These are phyloP conservation scores for Pelagomonas calceolata DNA, from an alignment of 108 stramenopile species.

Conservation along the genomic window DNA sequence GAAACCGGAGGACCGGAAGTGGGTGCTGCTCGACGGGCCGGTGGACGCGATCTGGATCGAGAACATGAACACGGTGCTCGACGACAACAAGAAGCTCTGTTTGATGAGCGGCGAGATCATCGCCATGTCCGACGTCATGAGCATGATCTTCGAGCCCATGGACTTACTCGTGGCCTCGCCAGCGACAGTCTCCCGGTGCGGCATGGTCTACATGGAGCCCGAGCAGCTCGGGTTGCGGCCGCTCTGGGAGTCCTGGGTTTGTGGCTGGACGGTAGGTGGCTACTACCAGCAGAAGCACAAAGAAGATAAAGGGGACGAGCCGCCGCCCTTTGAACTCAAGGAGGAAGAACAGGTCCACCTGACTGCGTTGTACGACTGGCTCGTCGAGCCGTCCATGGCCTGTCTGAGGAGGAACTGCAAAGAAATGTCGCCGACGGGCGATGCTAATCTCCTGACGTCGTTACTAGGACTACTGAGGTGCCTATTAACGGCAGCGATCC, in stretches of 20 bases:
- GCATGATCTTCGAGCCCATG: constrained; percentile 65
- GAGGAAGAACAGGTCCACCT: constrained; percentile 20
- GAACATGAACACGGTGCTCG: constrained; percentile 62
- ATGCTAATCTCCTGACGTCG: constrained; percentile 39
- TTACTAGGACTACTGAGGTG: constrained; percentile 39
- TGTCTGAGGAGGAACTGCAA: constrained; percentile 35
- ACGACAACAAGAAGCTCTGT: constrained; percentile 58
- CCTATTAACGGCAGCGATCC: constrained; percentile 9
- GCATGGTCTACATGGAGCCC: constrained; percentile 61
- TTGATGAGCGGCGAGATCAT: constrained; percentile 58
- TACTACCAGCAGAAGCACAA: background rate
- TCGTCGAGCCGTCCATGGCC: constrained; percentile 46
- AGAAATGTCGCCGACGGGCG: constrained; percentile 51
- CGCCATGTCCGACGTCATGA: constrained; percentile 53
- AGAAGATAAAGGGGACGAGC: background rate
- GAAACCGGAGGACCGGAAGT: constrained; percentile 47
- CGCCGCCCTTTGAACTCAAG: constrained; percentile 16
- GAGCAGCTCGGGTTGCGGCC: constrained; percentile 52
- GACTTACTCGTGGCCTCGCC: constrained; percentile 54
- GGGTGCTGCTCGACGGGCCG: constrained; percentile 58
- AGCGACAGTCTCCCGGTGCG: constrained; percentile 56
- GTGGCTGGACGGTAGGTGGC: background rate
- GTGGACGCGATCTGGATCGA: constrained; percentile 67
- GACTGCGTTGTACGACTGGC: constrained; percentile 33
- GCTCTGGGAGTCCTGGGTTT: constrained; percentile 40